Conservation (phyloP, 208 protist species). For the Willaertia magna region DNA sequence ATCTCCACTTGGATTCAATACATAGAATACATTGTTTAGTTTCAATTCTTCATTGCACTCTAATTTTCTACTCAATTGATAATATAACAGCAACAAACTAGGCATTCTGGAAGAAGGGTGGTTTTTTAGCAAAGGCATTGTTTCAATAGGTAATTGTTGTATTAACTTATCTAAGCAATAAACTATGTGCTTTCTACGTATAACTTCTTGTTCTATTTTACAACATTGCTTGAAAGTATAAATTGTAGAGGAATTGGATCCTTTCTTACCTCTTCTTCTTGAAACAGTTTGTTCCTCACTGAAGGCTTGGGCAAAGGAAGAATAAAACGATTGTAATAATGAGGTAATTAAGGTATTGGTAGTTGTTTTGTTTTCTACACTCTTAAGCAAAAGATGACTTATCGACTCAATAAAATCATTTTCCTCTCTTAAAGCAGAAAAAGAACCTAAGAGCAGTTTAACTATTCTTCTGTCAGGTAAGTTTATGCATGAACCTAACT, state of each 20-base stretch:
- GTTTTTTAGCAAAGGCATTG: conserved; percentile 16
- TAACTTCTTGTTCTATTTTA: background rate
- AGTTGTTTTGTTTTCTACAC: background rate
- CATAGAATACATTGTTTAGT: background rate
- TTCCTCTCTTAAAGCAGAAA: background rate
- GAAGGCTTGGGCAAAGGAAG: background rate
- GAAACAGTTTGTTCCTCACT: background rate
- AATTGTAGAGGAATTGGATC: background rate
- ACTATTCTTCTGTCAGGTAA: background rate
- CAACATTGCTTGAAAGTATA: background rate
- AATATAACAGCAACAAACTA: conserved; percentile 13
- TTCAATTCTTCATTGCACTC: background rate
- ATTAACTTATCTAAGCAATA: conserved; percentile 14
- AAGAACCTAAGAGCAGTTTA: background rate
- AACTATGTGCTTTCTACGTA: conserved; percentile 6
- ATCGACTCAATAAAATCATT: background rate
- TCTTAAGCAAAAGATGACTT: background rate
- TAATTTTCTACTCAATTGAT: background rate
- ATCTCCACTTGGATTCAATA: background rate
- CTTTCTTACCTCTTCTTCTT: background rate
- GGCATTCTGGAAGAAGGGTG: background rate
- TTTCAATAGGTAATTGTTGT: conserved; percentile 29
- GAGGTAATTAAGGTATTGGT: background rate
- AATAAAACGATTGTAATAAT: background rate
- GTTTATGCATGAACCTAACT: background rate